Conservation (phyloP, 306 rosid species). For the Vachellia collinsii region DNA sequence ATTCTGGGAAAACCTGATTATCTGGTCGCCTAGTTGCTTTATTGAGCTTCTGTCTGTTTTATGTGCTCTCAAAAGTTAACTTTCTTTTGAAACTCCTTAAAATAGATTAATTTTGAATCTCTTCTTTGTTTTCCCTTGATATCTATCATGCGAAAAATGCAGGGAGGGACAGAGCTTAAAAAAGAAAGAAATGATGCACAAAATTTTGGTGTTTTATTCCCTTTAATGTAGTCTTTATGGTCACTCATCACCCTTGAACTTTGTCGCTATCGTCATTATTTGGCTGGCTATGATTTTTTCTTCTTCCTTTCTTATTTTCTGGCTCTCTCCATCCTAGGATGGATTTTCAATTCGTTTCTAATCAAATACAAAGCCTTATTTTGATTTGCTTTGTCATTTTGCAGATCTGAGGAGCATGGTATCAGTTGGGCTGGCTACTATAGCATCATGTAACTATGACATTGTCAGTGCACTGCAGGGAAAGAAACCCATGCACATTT, state of each 20-base stretch:
- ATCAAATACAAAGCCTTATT: slow-evolving; percentile 7
- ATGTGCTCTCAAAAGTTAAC: background rate
- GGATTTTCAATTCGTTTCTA: slow-evolving; percentile 13
- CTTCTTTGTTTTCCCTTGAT: background rate
- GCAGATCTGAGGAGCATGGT: slow-evolving; percentile 93
- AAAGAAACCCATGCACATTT: slow-evolving; percentile 60
- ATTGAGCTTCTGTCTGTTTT: slow-evolving; percentile 7
- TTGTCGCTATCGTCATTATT: background rate
- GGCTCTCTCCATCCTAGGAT: slow-evolving; percentile 6
- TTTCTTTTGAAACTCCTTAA: background rate
- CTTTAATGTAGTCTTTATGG: background rate
- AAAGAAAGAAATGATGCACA: background rate
- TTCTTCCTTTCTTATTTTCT: background rate
- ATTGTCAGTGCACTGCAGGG: slow-evolving; percentile 58
- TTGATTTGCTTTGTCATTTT: slow-evolving; percentile 37
- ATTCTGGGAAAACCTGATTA: background rate
- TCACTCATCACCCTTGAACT: background rate
- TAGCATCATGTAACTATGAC: slow-evolving; percentile 78
- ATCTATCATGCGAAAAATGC: background rate
- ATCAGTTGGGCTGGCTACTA: slow-evolving; percentile 70
- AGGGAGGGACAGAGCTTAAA: background rate
- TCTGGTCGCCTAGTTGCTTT: background rate
- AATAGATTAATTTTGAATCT: background rate
- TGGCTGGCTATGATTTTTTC: background rate
- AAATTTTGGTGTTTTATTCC: background rate